A percentile compares a stretch with the other conserved stretches of the same genome.
Conservation (phyloP, 2,329 filamentous ascomycete species). For the Xylariaceae sp. region DNA sequence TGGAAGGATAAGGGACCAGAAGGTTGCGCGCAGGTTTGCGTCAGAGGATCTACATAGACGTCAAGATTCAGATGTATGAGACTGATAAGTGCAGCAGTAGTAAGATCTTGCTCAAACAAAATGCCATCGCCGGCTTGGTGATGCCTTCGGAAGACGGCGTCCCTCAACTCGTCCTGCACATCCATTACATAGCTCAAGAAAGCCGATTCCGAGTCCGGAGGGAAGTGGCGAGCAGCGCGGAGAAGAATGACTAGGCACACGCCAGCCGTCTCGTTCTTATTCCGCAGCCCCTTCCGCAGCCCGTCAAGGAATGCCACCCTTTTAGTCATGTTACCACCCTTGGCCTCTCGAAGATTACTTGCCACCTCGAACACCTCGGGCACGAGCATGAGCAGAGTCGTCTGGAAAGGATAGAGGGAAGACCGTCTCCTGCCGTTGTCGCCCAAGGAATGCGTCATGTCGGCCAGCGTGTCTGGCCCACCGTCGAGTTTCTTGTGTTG, state of each 20-base stretch:
- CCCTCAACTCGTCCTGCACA: conserved; percentile 62
- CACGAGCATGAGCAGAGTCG: conserved; percentile 55
- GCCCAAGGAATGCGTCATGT: conserved; percentile 59
- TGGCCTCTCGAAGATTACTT: conserved; percentile 60
- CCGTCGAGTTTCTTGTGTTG: conserved; percentile 58
- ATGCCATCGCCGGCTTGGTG: conserved; percentile 41
- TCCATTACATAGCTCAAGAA: conserved; percentile 64
- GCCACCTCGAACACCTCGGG: conserved; percentile 67
- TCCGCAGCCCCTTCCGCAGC: conserved; percentile 56
- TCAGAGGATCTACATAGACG: conserved; percentile 50
- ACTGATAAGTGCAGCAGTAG: conserved; percentile 62
- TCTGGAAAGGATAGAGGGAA: conserved; percentile 58
- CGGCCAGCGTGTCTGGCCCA: conserved; percentile 61
- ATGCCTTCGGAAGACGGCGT: conserved; percentile 56
- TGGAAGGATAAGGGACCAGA: conserved; percentile 55
- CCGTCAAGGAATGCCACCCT: conserved; percentile 61
- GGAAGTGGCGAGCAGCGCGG: conserved; percentile 59
- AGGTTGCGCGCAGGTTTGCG: conserved; percentile 51
- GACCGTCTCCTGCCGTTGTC: conserved; percentile 52
- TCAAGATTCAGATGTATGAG: conserved; percentile 58
- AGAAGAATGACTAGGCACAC: conserved; percentile 60
- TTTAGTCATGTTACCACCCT: conserved; percentile 57
- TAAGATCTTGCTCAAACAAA: conserved; percentile 57
- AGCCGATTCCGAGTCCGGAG: conserved; percentile 56
- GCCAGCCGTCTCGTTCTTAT: conserved; percentile 61